Conservation (phyloP, 73 alveolate species). For the Uronychia setigera region DNA sequence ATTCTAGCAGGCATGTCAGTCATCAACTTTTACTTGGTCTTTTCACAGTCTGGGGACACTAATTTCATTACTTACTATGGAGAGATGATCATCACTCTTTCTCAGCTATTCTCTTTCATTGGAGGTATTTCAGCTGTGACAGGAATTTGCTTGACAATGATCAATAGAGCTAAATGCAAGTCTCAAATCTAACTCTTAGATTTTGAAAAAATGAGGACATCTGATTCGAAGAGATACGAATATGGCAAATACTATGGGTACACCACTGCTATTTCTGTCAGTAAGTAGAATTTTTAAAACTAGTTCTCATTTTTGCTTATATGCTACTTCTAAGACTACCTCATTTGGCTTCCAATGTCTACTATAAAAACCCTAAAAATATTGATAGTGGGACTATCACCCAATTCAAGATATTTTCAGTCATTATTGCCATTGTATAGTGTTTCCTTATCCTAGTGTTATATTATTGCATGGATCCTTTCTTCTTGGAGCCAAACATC, state of each 20-base stretch:
- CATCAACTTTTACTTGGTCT: background rate
- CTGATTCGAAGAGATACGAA: background rate
- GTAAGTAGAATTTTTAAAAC: background rate
- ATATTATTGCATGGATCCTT: background rate
- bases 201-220: background rate
- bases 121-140: background rate
- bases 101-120: background rate
- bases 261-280: background rate
- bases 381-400: background rate
- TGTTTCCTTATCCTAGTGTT: background rate
- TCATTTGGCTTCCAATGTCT: background rate
- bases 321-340: background rate
- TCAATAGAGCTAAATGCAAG: background rate
- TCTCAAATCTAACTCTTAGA: background rate
- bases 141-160: background rate
- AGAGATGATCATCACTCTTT: background rate
- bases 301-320: background rate
- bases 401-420: background rate
- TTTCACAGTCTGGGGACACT: too few relatives aligned
- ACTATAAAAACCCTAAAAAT: background rate
- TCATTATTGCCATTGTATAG: background rate
- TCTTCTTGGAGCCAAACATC: too few relatives aligned
- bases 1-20: background rate
- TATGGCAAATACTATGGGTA: background rate
- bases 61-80: background rate